Conservation (phyloP, 2,329 filamentous ascomycete species). For the Pseudogymnoascus sp. region DNA sequence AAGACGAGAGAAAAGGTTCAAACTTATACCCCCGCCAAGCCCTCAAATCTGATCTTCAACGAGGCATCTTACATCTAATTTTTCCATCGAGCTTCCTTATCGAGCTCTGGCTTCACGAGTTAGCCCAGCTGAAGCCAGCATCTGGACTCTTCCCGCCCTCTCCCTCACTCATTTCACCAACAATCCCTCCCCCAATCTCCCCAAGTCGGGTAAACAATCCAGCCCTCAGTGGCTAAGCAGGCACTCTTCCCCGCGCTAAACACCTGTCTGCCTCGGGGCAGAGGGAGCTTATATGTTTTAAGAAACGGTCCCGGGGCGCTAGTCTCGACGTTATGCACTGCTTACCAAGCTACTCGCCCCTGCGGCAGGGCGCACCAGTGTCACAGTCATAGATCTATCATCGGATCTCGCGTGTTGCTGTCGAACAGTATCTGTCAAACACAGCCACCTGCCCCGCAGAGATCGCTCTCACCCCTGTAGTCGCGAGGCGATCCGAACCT, state of each 20-base stretch:
- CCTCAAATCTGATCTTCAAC: not conserved
- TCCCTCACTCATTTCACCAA: not conserved
- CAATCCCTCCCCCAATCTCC: no score
- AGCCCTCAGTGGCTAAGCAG: not conserved
- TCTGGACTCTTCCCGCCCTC: not conserved
- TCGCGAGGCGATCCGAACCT: not conserved
- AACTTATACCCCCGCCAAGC: not conserved
- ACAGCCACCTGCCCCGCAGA: not conserved
- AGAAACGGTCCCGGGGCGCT: not conserved
- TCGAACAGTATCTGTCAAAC: not conserved
- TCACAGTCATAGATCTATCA: not conserved
- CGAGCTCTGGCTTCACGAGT: not conserved
- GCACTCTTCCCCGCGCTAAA: not conserved
- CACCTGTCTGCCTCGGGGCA: not conserved
- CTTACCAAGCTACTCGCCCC: not conserved
- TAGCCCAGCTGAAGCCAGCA: not conserved
- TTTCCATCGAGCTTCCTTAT: not conserved
- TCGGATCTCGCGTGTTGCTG: not conserved
- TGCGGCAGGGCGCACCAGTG: not conserved
- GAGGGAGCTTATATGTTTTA: not conserved
- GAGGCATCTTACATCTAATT: not conserved
- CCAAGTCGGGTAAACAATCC: not conserved
- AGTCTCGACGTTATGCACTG: not conserved
- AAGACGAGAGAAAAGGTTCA: not conserved
- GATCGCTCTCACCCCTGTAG: not conserved